These are phyloP conservation scores for Clavaria fumosa DNA, from an alignment of 768 basidiomycete genomes.

Conservation along the genomic window DNA sequence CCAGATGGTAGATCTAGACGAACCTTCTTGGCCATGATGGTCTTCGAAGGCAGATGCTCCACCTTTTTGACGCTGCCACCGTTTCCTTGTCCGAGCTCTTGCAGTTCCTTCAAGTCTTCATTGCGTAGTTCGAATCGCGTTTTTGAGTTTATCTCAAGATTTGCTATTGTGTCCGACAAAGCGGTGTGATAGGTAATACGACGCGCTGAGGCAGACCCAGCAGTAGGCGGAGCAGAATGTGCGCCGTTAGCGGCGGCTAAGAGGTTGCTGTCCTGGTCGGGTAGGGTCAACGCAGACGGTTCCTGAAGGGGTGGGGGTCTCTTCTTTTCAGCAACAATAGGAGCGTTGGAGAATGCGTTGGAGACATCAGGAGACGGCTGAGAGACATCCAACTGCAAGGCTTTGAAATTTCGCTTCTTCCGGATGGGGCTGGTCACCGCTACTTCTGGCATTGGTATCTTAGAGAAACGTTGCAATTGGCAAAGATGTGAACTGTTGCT, in stretches of 20 bases:
- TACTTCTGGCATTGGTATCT: no score
- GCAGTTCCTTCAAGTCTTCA: slow-evolving; percentile 82
- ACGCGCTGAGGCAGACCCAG: slow-evolving; percentile 33
- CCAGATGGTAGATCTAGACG: slow-evolving; percentile 13
- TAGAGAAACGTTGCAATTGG: no score
- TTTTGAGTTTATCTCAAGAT: slow-evolving; percentile 72
- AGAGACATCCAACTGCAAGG: slow-evolving; percentile 54
- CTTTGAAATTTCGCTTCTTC: slow-evolving; percentile 89
- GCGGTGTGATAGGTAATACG: slow-evolving; percentile 68
- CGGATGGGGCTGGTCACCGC: slow-evolving; percentile 29
- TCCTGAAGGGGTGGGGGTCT: slow-evolving; percentile 69
- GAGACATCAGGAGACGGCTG: slow-evolving; percentile 24
- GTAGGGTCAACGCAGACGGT: slow-evolving; percentile 40
- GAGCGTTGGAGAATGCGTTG: slow-evolving; percentile 33
- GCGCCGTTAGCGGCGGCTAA: slow-evolving; percentile 34
- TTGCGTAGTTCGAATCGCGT: slow-evolving; percentile 62
- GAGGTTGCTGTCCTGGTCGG: slow-evolving; percentile 27
- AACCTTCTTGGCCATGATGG: slow-evolving; percentile 97
- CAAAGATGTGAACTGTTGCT: no score
- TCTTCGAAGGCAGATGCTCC: slow-evolving; percentile 79
- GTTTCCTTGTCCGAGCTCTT: slow-evolving; percentile 90
- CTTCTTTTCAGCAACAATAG: slow-evolving; percentile 40
- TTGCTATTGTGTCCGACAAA: slow-evolving; percentile 73
- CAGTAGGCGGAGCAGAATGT: slow-evolving; percentile 37
- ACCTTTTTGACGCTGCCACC: slow-evolving; percentile 97